Conservation (phyloP, 2,329 filamentous ascomycete genomes). For the Hypoxylon rubiginosum region DNA sequence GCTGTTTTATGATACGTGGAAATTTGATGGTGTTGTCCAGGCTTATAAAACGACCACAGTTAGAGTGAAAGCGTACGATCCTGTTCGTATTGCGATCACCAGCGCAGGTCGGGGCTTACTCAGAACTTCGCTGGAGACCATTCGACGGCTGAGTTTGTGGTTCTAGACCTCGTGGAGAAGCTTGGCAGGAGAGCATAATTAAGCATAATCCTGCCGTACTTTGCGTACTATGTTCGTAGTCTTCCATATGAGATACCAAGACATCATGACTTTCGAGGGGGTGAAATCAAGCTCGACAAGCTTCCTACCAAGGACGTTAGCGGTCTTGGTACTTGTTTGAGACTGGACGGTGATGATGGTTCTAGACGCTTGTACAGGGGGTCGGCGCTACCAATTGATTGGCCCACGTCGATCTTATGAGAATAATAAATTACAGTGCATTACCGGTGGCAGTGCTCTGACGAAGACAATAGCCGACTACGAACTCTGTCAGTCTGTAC, state of each 20-base stretch:
- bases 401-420: slow-evolving; percentile 19
- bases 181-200: neutral
- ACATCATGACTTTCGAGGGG: neutral
- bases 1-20: too few species aligned
- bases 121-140: neutral
- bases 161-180: neutral
- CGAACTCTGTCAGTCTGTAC: neutral
- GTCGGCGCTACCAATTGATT: slow-evolving; percentile 14
- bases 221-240: neutral
- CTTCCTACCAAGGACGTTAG: neutral
- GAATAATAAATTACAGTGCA: neutral
- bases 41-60: too few species aligned
- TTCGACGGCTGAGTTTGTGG: neutral
- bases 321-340: neutral
- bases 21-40: too few species aligned
- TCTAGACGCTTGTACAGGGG: slow-evolving; percentile 3
- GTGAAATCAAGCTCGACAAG: slow-evolving; percentile 1
- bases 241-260: neutral
- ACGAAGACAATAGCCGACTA: neutral
- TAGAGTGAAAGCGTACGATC: too few species aligned
- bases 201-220: neutral
- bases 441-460: neutral
- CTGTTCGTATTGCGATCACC: too few species aligned
- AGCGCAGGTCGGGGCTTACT: too few species aligned
- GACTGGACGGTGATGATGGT: neutral